Conservation (phyloP, 768 basidiomycete genomes). For the Inosperma sp. region DNA sequence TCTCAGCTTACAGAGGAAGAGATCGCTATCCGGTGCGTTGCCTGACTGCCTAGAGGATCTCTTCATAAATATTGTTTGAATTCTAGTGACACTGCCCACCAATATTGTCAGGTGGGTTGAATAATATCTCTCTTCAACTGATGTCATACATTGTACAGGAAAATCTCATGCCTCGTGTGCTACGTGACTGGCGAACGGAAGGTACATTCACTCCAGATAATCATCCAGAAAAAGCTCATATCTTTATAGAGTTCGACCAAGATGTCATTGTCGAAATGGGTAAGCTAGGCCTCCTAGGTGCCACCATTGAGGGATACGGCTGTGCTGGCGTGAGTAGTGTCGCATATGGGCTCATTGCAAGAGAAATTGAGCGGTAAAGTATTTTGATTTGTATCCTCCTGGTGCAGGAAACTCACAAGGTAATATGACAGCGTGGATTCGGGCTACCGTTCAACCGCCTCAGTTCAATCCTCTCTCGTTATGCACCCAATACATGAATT, state of each 20-base stretch:
- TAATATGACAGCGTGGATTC: slow-evolving; percentile 72
- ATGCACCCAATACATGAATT: slow-evolving; percentile 94
- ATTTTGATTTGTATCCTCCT: neutral
- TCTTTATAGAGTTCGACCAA: slow-evolving; percentile 62
- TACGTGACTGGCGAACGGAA: slow-evolving; percentile 86
- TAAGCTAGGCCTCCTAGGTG: slow-evolving; percentile 80
- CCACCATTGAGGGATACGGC: slow-evolving; percentile 90
- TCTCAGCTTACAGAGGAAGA: slow-evolving; percentile 86
- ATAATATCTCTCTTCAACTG: neutral
- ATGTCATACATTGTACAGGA: slow-evolving; percentile 45
- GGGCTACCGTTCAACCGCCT: slow-evolving; percentile 91
- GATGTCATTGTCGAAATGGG: slow-evolving; percentile 88
- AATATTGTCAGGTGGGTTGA: slow-evolving; percentile 68
- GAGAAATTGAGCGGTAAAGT: slow-evolving; percentile 84
- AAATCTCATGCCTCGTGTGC: slow-evolving; percentile 79
- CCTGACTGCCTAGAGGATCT: neutral
- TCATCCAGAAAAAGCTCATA: neutral
- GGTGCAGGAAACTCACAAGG: neutral
- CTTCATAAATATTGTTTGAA: slow-evolving; percentile 5
- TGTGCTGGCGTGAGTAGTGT: slow-evolving; percentile 91
- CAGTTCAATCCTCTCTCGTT: slow-evolving; percentile 92
- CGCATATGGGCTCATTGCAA: slow-evolving; percentile 89
- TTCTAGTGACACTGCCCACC: slow-evolving; percentile 67
- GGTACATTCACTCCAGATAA: slow-evolving; percentile 37
- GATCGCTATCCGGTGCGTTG: slow-evolving; percentile 70